Evolutionary conservation across 768 basidiomycete genomes (phyloP), one percentile per base, ranked within the genome.

Genomic region (Suillus alpinus): DNA sequence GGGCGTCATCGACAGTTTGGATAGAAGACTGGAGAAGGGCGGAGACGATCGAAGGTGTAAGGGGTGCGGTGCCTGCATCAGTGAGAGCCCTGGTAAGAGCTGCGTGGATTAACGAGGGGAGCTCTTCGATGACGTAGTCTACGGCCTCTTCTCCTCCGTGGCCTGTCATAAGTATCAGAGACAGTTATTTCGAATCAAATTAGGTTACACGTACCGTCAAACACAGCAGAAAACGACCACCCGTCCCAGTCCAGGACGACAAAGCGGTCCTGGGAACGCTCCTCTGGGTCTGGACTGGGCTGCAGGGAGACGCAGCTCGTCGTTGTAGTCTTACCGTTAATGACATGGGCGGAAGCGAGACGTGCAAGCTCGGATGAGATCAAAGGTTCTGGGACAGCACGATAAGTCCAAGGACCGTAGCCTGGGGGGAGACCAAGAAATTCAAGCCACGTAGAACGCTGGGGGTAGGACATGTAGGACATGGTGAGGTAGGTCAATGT

Each of bases 81-180:
- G 56, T 63, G 51, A 52, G 60, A 41, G 66, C 66, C n/a, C 40
- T 36, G 51, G 78, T 36, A 16, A 69, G 72, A 4, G 70, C 68
- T 18, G 62, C 62, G 49, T 71, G 65, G 43, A 82, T 65, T 8
- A 68, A 65, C 14, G 49, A 29, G 23, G 82, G 78, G 14, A 82
- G 64, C 23, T 59, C 63, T 16, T 67, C 60, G 8, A 73, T 66
- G 6, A 75, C 69, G 59, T 78, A 75, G 52, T 82, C 77, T n/a
- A 74, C 82, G 0, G 80, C 76, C 41, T 82, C 78, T 60, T 78
- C 77, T 6, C 81, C 81, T 2, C 76, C 79, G 63, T 83, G 81
- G 23, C 80, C 80, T 80, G 60, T 37, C 20, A 32, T 56, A 34
- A 57, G 37, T 44, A 49, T 44, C 51, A 58, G 9, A 53, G 43